phyloP scores from a whole-genome alignment of 176 grass and related monocot genomes.

The Avena insularis region DNA sequence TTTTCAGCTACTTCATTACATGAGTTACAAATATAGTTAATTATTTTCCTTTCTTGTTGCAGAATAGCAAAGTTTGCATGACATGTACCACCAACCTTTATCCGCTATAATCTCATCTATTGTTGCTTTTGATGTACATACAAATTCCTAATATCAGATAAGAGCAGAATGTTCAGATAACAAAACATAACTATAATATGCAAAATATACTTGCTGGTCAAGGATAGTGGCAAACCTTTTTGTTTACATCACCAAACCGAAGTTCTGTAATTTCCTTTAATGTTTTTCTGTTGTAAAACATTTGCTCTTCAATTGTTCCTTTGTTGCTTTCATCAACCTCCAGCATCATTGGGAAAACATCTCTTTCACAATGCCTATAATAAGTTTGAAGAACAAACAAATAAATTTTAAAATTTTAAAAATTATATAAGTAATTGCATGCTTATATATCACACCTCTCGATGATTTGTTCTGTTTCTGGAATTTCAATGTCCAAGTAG shows the following conservation, averaged over 20 bases:
- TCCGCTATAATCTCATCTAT: background rate
- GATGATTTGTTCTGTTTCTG: background rate
- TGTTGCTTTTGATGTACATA: background rate
- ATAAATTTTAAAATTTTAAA: background rate
- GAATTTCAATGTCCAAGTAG: background rate
- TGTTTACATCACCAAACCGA: background rate
- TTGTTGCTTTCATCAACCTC: background rate
- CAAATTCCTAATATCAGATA: background rate
- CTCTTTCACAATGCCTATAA: background rate
- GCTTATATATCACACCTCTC: background rate
- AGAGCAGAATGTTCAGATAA: background rate
- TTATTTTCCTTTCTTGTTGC: background rate
- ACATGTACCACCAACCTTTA: background rate
- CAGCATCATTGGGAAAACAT: background rate
- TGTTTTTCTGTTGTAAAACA: conserved; percentile 6
- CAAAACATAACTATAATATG: background rate
- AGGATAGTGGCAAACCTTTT: background rate
- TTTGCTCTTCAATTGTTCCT: conserved; percentile 1
- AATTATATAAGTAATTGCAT: background rate
- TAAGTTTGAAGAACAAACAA: background rate
- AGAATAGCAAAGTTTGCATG: background rate
- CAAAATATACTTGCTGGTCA: background rate
- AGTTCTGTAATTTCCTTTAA: background rate
- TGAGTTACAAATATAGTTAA: background rate
- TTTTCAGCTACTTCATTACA: background rate